Evolutionary conservation across 306 rosid genomes (phyloP), one percentile per base, ranked within the genome.

Genomic region (Senna siamea): DNA sequence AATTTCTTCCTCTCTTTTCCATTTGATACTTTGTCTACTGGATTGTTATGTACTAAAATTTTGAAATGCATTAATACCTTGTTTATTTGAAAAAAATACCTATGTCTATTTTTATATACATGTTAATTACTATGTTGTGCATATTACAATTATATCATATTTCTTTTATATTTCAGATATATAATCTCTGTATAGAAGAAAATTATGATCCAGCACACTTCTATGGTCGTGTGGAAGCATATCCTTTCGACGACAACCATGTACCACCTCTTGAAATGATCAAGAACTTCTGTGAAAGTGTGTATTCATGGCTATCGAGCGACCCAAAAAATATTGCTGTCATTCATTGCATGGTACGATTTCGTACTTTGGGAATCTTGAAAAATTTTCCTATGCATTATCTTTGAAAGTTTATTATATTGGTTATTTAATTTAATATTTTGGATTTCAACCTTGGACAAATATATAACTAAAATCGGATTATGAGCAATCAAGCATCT

Each of bases 201-300:
- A 58, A 53, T 20, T 94, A 94, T 82, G 92, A 92, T 86, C 87
- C 95, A 23, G 82, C 82, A 32, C 85, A 85, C 70, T 94, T 94
- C 66, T 69, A 94, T 65, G 96, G 96, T 44, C 96, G 95, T 0
- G 99, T 94, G 50, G 97, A 94, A 83, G 23, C 77, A 37, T 92
- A 74, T 79, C 99, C 99, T 75, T 92, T 94, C 3, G 97, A 94
- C 66, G 99, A 94, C 76, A 94, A 91, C 82, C 97, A 92, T 77
- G 97, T 92, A 50, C 97, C 97, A 7, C 73, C 85, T 73, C 97
- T 94, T 35, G 79, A 82, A 65, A 77, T 92, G 97, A 35, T 94
- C 81, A 90, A 86, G 81, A 66, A 54, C 72, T 92, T 94, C 83
- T 90, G 99, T 69, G 87, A 85, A 84, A 92, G 83, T 79, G 99